A percentile compares a stretch with the other conserved stretches of the same genome.
Conservation (phyloP, 306 rosid species). For the Alnus glutinosa region DNA sequence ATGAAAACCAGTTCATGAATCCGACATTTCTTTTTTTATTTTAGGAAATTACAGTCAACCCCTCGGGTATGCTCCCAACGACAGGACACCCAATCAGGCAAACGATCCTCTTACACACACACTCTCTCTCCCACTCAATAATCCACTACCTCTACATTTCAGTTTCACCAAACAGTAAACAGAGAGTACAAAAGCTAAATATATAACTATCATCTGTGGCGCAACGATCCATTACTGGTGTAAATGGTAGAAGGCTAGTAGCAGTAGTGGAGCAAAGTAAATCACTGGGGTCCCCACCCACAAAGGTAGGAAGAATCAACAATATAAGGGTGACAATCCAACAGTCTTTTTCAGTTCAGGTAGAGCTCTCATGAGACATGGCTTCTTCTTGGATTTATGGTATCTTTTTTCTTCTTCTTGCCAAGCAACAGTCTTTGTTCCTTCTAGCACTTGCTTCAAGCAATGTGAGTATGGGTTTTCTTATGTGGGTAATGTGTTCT, state of each 20-base stretch:
- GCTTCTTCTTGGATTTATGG: slow-evolving; percentile 30
- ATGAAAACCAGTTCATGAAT: too few relatives aligned
- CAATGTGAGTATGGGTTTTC: slow-evolving; percentile 41
- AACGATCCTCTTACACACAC: neutral
- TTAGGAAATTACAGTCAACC: neutral
- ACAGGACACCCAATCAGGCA: neutral
- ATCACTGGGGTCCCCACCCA: neutral
- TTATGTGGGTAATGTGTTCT: slow-evolving; percentile 1
- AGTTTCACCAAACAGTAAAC: neutral
- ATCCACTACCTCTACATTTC: neutral
- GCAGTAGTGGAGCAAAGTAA: neutral
- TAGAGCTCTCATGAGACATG: slow-evolving; percentile 32
- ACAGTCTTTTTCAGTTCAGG: neutral
- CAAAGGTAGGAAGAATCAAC: neutral
- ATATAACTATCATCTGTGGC: neutral
- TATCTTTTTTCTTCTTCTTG: slow-evolving; percentile 31
- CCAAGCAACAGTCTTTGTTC: slow-evolving; percentile 29
- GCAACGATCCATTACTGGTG: neutral
- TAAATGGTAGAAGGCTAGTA: neutral
- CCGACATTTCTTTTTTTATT: too few relatives aligned
- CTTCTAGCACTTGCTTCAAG: slow-evolving; percentile 35
- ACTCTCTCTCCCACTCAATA: neutral
- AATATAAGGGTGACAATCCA: neutral
- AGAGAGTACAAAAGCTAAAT: neutral
- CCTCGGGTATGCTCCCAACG: neutral